Conservation (phyloP, 371 early-diverging fungal genomes). For the Aphelidium insulamus region DNA sequence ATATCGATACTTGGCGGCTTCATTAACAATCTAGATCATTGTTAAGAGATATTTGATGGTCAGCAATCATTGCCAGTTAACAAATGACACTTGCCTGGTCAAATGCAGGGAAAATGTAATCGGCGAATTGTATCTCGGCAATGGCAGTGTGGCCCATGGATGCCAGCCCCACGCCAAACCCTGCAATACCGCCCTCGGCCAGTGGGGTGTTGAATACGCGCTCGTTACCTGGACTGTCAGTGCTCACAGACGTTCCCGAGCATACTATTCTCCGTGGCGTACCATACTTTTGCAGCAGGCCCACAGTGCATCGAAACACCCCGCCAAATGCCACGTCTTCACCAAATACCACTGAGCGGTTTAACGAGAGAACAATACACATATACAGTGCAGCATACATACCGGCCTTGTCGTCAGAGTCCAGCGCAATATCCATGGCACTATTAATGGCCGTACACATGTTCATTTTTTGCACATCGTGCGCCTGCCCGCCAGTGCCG, state of each 20-base stretch:
- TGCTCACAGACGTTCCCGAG: neutral
- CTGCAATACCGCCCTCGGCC: conserved; percentile 90
- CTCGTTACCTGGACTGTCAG: conserved; percentile 18
- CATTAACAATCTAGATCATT: conserved; percentile 58
- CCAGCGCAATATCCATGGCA: conserved; percentile 68
- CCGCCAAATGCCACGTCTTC: conserved; percentile 97
- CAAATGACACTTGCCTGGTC: conserved; percentile 32
- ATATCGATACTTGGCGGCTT: conserved; percentile 93
- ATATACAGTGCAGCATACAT: conserved; percentile 1
- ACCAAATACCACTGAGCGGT: conserved; percentile 68
- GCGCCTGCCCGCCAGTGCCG: too few species aligned
- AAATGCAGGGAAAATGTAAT: conserved; percentile 93
- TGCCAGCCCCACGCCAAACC: conserved; percentile 94
- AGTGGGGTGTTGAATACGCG: conserved; percentile 94
- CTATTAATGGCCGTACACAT: conserved; percentile 86
- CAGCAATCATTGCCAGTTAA: neutral
- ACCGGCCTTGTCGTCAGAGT: conserved; percentile 71
- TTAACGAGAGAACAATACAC: too few species aligned
- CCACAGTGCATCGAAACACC: conserved; percentile 86
- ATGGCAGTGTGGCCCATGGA: conserved; percentile 89
- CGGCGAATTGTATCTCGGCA: conserved; percentile 96
- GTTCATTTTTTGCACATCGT: conserved; percentile 84
- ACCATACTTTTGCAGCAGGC: conserved; percentile 75
- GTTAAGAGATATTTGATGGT: neutral
- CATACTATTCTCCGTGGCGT: conserved; percentile 1